Base-by-base conservation (phyloP, 345 rosid genomes). In the Carallia pectinifolia region DNA sequence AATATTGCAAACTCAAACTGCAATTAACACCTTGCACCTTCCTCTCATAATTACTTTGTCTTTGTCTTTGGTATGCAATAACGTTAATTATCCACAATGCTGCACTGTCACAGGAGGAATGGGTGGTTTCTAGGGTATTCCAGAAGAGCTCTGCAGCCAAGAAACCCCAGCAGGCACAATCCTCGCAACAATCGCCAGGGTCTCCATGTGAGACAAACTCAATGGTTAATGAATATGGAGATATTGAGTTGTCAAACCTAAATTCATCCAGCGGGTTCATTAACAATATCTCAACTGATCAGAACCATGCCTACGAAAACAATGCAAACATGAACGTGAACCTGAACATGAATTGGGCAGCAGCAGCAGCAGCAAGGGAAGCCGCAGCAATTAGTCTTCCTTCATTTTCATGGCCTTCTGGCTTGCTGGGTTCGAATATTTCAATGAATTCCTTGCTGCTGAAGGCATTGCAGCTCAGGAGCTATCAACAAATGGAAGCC, bases 101-200 rank as follows among this genome's bases (percentile, higher is more conserved):
- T 31, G 39, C 18, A 18, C 29, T 36, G n/a, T 8, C 50, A 15
- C 85, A 92, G 98, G 97, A 90, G 66, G 97, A 93, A 82, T 93
- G 98, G 98, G 98, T 89, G 54, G 93, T 93, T 23, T 89, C 91
- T 75, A 86, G 98, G 77, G 82, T 93, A 15, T 93, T 93, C 66
- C 77, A 90, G 58, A 93, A 93, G 81, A 87, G 80, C 70, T 47
- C 85, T 53, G 80, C 78, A 44, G 84, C 71, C 58, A 95, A 86
- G 74, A 84, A 80, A 67, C 89, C 84, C 59, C 94, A 84, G 48
- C 86, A 82, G 54, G 66, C 82, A 44, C 81, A 78, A 76, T 83
- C 92, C 23, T 82, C 90, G 7, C 88, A 84, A 68, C 91, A 84
- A 71, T 91, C 97, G 27, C 81, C 78, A 39, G 97, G 79, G 62